Base-by-base conservation (phyloP, 2,329 filamentous ascomycete species). In the Aureobasidium pullulans region DNA sequence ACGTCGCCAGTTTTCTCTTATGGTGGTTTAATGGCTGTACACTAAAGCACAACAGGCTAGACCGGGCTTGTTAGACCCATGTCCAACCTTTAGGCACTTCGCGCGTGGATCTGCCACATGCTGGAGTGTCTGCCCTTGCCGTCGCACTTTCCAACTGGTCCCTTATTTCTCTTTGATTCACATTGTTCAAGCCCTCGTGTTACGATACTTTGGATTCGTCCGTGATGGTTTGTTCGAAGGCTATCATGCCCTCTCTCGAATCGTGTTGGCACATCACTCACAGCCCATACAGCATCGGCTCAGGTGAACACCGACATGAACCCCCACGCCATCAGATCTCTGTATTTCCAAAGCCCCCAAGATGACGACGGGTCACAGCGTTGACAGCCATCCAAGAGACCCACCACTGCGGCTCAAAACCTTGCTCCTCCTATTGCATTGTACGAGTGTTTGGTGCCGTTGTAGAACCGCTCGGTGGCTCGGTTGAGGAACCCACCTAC, bases 351-450 rank as follows among this genome's bases (percentile, higher is more conserved):
- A 31, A 40, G 43, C 19, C 54, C 39, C 23, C 42, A 19, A 31
- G 46, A 56, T 56, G 52, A 56, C 52, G 52, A 56, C 42, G 52
- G 23, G 16, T 46, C 36, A 43, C 50, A 43, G 50, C 50, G 15
- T 42, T 32, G 37, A 32, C 39, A 42, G 50, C 16, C 50, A 34
- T 19, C 23, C 28, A 43, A 43, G 50, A 16, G 43, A 47, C 54
- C 31, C 54, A 39, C 43, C n/a, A 23, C 42, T 57, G 52, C 52
- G 52, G 52, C 52, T 56, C 39, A 44, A 31, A 48, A 47, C 32
- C 53, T 57, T 57, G 40, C 53, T 57, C 53, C 34, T 31, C 49
- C 36, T 42, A 28, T 32, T 40, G 23, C 3, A 23, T 23, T 32
- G 34, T 29, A 19, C 28, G 28, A n/a, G 13, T 23, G n/a, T 31